phyloP scores from a whole-genome alignment of 345 rosid species.

The Moricandia moricandioides region DNA sequence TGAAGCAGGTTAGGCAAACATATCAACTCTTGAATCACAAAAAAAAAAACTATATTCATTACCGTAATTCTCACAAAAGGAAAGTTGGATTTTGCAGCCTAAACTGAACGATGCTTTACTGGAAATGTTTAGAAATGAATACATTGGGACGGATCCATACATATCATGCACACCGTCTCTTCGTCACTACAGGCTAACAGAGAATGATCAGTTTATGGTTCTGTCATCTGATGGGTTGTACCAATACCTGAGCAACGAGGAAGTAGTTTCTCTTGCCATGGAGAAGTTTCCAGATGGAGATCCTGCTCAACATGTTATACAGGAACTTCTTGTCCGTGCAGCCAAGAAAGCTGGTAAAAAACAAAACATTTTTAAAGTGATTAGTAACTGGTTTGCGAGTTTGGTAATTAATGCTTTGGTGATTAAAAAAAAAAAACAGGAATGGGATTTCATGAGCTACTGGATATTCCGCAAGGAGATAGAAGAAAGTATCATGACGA shows the following conservation, averaged over 20 bases:
- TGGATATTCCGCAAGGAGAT: slow-evolving; percentile 97
- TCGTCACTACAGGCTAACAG: slow-evolving; percentile 71
- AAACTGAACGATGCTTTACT: slow-evolving; percentile 69
- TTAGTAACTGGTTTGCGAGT: not conserved
- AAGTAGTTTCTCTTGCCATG: slow-evolving; percentile 84
- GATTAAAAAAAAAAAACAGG: slow-evolving; percentile 41
- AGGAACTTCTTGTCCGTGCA: slow-evolving; percentile 87
- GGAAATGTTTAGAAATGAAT: slow-evolving; percentile 87
- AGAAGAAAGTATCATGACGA: slow-evolving; percentile 95
- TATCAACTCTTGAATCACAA: not conserved
- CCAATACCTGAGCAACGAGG: slow-evolving; percentile 87
- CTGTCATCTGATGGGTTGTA: slow-evolving; percentile 96
- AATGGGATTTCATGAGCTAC: slow-evolving; percentile 84
- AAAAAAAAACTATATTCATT: not conserved
- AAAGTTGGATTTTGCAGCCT: slow-evolving; percentile 54
- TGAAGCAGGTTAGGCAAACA: slow-evolving; percentile 66
- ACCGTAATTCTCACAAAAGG: slow-evolving; percentile 8
- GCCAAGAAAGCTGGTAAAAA: slow-evolving; percentile 91
- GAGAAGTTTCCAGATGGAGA: slow-evolving; percentile 96
- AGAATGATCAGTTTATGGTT: slow-evolving; percentile 82
- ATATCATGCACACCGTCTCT: slow-evolving; percentile 85
- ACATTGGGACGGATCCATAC: slow-evolving; percentile 84
- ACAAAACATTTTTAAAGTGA: not conserved
- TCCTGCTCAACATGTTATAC: slow-evolving; percentile 92
- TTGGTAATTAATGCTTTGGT: not conserved